These are phyloP conservation scores for Zymoseptoria brevis DNA, from an alignment of 2,329 filamentous ascomycete species.

Conservation along the genomic window DNA sequence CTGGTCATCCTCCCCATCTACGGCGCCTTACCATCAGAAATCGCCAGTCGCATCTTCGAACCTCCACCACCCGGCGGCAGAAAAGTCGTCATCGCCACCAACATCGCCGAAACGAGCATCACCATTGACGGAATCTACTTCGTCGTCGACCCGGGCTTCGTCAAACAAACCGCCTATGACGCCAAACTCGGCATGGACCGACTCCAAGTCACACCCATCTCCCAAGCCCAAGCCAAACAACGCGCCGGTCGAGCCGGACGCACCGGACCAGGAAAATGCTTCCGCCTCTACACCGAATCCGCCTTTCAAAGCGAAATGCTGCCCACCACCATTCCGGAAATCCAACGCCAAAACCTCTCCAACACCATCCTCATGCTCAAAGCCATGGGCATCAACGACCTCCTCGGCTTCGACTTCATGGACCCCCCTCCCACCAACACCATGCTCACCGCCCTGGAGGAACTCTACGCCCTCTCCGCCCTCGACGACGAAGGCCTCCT, in stretches of 20 bases:
- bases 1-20: conserved; percentile 92
- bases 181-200: conserved; percentile 94
- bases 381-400: conserved; percentile 91
- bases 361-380: conserved; percentile 95
- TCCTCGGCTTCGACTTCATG: conserved; percentile 98
- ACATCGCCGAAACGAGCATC: conserved; percentile 94
- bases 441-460: conserved; percentile 93
- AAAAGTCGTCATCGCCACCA: conserved; percentile 90
- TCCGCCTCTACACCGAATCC: conserved; percentile 87
- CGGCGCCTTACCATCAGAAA: conserved; percentile 74
- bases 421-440: conserved; percentile 96
- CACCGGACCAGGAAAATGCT: conserved; percentile 97
- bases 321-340: conserved; percentile 93
- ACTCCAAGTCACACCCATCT: conserved; percentile 93
- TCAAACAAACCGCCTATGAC: conserved; percentile 99
- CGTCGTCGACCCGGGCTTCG: conserved; percentile 97
- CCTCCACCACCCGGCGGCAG: conserved; percentile 77
- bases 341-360: conserved; percentile 86
- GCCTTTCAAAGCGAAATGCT: conserved; percentile 98
- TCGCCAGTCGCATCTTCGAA: conserved; percentile 57
- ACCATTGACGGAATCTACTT: conserved; percentile 99
- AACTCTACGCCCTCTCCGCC: conserved; percentile 94
- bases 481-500: conserved; percentile 94
- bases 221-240: conserved; percentile 94
- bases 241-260: conserved; percentile 97